Percentiles rank a stretch among this genome's conserved stretches.
These are phyloP conservation scores for Lathyrus aphaca DNA, from an alignment of 306 rosid species.

Conservation along the genomic window DNA sequence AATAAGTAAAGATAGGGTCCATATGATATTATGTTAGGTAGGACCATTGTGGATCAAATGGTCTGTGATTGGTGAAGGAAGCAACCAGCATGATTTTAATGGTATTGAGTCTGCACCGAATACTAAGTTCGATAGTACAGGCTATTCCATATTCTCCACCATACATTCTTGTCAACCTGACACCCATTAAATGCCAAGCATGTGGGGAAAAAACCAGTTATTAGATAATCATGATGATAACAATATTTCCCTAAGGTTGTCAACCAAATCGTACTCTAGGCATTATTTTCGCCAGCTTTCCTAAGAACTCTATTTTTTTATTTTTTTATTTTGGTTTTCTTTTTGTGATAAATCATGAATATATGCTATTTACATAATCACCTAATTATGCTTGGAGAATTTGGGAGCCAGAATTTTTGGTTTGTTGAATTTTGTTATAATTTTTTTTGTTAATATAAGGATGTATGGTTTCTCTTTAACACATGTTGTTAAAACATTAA, in stretches of 20 bases:
- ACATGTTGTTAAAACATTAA: no score
- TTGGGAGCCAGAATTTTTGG: not conserved
- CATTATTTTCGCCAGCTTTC: conserved; percentile 2
- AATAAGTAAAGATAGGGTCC: not conserved
- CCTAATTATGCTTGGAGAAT: not conserved
- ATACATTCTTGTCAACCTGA: conserved; percentile 57
- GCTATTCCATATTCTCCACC: conserved; percentile 59
- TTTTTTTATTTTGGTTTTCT: no score
- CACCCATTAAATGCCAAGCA: conserved; percentile 52
- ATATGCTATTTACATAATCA: not conserved
- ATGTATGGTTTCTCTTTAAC: no score
- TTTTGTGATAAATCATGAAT: not conserved
- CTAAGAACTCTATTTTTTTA: not conserved
- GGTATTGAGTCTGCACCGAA: conserved; percentile 46
- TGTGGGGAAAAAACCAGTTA: conserved; percentile 41
- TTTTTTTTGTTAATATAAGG: not conserved
- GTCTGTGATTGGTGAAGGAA: conserved; percentile 41
- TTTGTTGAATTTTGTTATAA: no score
- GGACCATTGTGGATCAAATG: conserved; percentile 38
- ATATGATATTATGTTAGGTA: not conserved
- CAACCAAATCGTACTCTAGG: conserved; percentile 25
- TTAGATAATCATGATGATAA: not conserved
- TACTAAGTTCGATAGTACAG: conserved; percentile 41
- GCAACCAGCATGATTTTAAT: conserved; percentile 38
- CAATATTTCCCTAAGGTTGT: conserved; percentile 18